Evolutionary conservation across 306 rosid species (phyloP), one percentile per base, ranked within the genome.

Genomic region (Astragalus membranaceus): DNA sequence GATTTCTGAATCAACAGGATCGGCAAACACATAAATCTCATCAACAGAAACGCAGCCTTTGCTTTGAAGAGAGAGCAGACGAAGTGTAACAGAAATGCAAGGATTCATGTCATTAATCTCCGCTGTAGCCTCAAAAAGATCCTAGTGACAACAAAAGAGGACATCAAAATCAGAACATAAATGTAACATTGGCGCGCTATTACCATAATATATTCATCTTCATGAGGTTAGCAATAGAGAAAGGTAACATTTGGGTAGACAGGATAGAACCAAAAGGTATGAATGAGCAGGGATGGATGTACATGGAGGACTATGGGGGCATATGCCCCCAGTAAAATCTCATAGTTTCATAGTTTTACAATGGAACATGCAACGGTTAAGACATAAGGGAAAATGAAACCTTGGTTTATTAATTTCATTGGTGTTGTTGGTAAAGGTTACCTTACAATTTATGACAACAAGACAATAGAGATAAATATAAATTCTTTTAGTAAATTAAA

Each of bases 91-190:
- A 54, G 99, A 94, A 30, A 39, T 67, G 83, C 97, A 94, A 58
- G 97, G 97, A 80, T 77, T 62, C 62, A 74, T 83, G 65, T 94
- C 95, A 67, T 80, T 50, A 59, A 89, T 79, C 92, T 86, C 91
- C 13, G 97, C 97, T 0, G 99, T 94, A 65, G 99, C 96, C 88
- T 94, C 99, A 70, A 70, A 83, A 16, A 82, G 84, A 71, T 84
- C 96, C 97, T 94, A 90, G 26, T 9, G 10, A 39, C 58, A 67
- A 13, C 39, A 69, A 70, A 62, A 78, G 5, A 44, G 35, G 44
- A 33, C 74, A 30, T 14, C 10, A 30, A 68, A 68, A 64, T 82
- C 49, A 74, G 67, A 36, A 50, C 73, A 53, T 29, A 58, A 72
- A 80, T 23, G 65, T 35, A 44, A 62, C 32, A 62, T 52, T 4